Evolutionary conservation across 2,329 filamentous ascomycete genomes (phyloP), one percentile per base, ranked within the genome.

Genomic region (Leptographium radiaticola): DNA sequence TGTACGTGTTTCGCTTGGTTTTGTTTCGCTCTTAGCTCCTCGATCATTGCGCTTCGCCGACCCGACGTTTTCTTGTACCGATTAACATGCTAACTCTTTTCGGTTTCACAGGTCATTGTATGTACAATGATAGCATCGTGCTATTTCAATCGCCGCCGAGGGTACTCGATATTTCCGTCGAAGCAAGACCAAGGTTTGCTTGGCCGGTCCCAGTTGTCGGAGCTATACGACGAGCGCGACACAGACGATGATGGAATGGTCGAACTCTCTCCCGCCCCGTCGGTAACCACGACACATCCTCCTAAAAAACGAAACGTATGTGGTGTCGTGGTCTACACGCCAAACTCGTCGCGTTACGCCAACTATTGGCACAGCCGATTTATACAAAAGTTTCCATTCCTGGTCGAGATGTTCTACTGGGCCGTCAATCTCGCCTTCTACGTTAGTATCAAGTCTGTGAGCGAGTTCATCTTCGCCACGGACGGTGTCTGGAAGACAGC

Each of bases 351-450:
- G 25, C 74, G 76, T 13, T 83, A 82, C 65, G 70, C 73, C 50
- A 68, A 75, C 53, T 68, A 82, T 62, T 62, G 77, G 45, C 80
- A 83, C 65, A 81, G 76, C 55, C 72, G 79, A 31, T 69, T 83
- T 52, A 66, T 84, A 49, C 74, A 80, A 60, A 81, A 80, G 60
- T 82, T 81, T 59, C 83, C 83, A 6, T 86, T 86, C 62, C 65
- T 86, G 53, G 74, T 86, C 49, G 83, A 86, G 65, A 86, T 86
- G 80, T 85, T 86, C 65, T 86, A 86, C 68, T 86, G 83, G 83
- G 72, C 76, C 45, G 72, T 86, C 60, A 84, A 81, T 62, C 77
- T 82, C 58, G 70, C 75, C 47, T 81, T 83, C 63, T 86, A 86
- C 67, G 40, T 51, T 18, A 72, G 75, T 40, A 69, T 80, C 65